These are phyloP conservation scores for Davidsoniella australis DNA, from an alignment of 2,329 filamentous ascomycete genomes.

Conservation along the genomic window DNA sequence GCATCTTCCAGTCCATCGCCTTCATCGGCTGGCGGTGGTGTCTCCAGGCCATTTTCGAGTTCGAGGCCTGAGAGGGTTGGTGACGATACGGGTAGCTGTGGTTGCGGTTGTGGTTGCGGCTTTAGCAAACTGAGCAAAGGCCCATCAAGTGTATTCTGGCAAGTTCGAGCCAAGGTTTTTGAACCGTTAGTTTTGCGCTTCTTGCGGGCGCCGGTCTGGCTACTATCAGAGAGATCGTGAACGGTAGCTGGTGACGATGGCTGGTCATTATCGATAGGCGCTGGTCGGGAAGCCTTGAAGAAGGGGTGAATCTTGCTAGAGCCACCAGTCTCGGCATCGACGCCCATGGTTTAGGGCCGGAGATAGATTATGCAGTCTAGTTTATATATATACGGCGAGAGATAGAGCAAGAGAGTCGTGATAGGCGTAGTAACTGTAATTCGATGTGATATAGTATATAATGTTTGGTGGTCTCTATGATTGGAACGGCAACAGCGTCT, in stretches of 20 bases:
- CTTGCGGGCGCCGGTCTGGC: constrained; percentile 6
- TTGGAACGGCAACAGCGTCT: too few species aligned
- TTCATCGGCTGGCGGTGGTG: neutral
- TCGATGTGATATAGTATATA: too few species aligned
- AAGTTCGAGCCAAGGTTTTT: neutral
- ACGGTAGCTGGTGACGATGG: neutral
- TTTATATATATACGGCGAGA: neutral
- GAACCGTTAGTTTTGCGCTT: constrained; percentile 7
- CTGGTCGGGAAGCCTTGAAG: constrained; percentile 8
- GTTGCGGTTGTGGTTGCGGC: neutral
- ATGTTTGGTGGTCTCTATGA: too few species aligned
- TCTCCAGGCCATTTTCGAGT: constrained; percentile 2
- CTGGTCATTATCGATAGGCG: neutral
- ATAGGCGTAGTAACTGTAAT: too few species aligned
- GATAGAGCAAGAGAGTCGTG: neutral
- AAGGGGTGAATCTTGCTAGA: constrained; percentile 10
- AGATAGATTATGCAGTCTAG: neutral
- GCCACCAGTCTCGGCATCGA: neutral
- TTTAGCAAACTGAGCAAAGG: constrained; percentile 10
- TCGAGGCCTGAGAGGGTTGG: neutral
- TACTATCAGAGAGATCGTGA: constrained; percentile 7
- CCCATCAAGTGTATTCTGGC: constrained; percentile 4
- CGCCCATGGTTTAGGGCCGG: neutral
- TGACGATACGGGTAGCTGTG: neutral
- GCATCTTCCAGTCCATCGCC: constrained; percentile 8